Conservation (phyloP, 768 basidiomycete genomes). For the Pleurotus platypus region DNA sequence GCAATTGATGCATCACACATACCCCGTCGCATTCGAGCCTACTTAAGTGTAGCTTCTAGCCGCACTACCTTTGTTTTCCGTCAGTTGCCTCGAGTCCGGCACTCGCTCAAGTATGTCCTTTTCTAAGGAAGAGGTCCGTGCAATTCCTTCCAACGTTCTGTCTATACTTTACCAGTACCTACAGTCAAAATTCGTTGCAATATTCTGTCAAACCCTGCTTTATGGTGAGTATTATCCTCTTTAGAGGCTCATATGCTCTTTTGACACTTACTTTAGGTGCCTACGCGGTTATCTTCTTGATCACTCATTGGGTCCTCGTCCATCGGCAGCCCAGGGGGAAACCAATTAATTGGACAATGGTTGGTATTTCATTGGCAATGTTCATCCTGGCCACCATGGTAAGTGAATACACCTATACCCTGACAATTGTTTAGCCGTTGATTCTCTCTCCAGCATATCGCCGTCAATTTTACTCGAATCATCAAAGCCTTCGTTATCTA, state of each 20-base stretch:
- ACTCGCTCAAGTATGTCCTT: neutral
- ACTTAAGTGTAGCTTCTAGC: too few relatives aligned
- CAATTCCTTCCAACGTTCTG: neutral
- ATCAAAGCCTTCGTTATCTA: constrained; percentile 29
- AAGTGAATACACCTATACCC: neutral
- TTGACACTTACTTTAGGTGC: constrained; percentile 16
- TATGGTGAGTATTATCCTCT: neutral
- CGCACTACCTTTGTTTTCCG: too few relatives aligned
- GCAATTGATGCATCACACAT: too few relatives aligned
- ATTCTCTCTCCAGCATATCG: constrained; percentile 26
- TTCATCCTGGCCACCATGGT: constrained; percentile 29
- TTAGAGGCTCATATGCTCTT: neutral
- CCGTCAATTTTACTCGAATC: constrained; percentile 30
- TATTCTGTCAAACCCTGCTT: neutral
- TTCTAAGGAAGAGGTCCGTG: neutral
- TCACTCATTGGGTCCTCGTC: constrained; percentile 27
- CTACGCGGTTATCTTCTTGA: constrained; percentile 24
- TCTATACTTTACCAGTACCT: neutral
- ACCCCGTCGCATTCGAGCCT: too few relatives aligned
- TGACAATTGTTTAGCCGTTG: neutral
- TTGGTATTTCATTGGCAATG: constrained; percentile 26
- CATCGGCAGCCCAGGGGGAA: constrained; percentile 19
- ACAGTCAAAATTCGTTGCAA: neutral
- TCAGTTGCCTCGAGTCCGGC: too few relatives aligned
- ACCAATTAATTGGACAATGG: constrained; percentile 26